These are phyloP conservation scores for Tricholoma sp. DNA, from an alignment of 768 basidiomycete species.

Conservation along the genomic window DNA sequence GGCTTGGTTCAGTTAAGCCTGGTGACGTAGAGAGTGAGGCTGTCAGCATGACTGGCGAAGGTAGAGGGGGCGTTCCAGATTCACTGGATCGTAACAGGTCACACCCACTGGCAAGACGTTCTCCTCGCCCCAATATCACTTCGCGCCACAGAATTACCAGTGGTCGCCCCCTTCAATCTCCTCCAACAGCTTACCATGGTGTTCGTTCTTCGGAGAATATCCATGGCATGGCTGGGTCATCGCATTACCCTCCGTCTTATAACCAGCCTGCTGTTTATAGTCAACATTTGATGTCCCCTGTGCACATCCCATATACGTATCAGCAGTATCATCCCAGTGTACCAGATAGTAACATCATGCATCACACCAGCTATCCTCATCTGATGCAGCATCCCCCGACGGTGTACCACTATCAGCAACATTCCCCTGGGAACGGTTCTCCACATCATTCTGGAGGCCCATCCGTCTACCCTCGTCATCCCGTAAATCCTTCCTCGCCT, in stretches of 20 bases:
- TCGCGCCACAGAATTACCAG: constrained; percentile 10
- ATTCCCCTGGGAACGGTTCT: constrained; percentile 28
- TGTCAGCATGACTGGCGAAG: constrained; percentile 21
- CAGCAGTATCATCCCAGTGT: constrained; percentile 30
- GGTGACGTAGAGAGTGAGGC: constrained; percentile 11
- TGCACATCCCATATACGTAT: constrained; percentile 23
- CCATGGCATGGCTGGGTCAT: constrained; percentile 11
- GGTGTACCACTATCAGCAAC: constrained; percentile 33
- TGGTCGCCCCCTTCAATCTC: constrained; percentile 13
- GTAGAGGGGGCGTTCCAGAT: constrained; percentile 19
- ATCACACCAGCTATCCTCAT: constrained; percentile 35
- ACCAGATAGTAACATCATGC: constrained; percentile 31
- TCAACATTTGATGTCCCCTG: constrained; percentile 40
- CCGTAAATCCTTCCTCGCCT: constrained; percentile 16
- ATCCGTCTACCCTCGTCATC: constrained; percentile 23
- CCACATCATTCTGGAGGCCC: constrained; percentile 17
- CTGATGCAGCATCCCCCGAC: constrained; percentile 34
- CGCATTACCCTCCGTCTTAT: constrained; percentile 27
- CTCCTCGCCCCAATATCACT: constrained; percentile 17
- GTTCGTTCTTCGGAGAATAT: constrained; percentile 13
- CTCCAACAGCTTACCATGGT: constrained; percentile 6
- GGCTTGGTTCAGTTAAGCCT: constrained; percentile 9
- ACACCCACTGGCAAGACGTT: constrained; percentile 20
- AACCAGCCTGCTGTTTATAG: constrained; percentile 31
- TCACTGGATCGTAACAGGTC: constrained; percentile 20